A percentile compares a stretch with the other conserved stretches of the same genome.
phyloP scores from a whole-genome alignment of 441 rosid genomes.

The Arabidopsis hybrid region DNA sequence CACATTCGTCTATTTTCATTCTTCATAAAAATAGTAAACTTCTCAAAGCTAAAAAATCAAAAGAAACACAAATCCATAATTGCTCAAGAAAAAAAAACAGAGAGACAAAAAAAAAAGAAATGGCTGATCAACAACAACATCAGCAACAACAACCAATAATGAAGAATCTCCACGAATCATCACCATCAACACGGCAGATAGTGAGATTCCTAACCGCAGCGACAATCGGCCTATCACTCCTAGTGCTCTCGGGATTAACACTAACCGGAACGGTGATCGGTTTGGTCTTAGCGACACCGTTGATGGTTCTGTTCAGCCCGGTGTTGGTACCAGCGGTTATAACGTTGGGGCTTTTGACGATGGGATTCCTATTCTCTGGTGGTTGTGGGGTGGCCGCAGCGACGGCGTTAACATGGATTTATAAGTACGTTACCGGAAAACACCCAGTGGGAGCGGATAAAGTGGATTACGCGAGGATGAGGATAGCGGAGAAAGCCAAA shows the following conservation, averaged over 20 bases:
- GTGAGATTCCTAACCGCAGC: constrained; percentile 67
- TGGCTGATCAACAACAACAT: constrained; percentile 26
- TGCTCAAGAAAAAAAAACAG: neutral
- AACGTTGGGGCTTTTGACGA: constrained; percentile 36
- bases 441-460: constrained; percentile 70
- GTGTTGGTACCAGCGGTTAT: constrained; percentile 64
- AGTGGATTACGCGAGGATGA: constrained; percentile 59
- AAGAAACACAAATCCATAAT: neutral
- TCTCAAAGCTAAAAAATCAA: neutral
- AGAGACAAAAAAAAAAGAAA: neutral
- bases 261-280: constrained; percentile 64
- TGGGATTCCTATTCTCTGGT: constrained; percentile 68
- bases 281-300: constrained; percentile 64
- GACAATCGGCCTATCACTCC: constrained; percentile 52
- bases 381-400: constrained; percentile 67
- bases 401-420: constrained; percentile 64
- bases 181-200: constrained; percentile 46
- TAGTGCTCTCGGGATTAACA: constrained; percentile 58
- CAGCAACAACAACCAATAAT: constrained; percentile 21
- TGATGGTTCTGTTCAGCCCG: constrained; percentile 70
- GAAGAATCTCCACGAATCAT: constrained; percentile 41
- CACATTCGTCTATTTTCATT: neutral
- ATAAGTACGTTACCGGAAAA: constrained; percentile 62
- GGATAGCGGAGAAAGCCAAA: constrained; percentile 44
- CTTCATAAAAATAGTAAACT: neutral